Percentiles rank a stretch among this genome's conserved stretches.
phyloP scores from a whole-genome alignment of 257 asterid species.

The Nicotiana otophora region DNA sequence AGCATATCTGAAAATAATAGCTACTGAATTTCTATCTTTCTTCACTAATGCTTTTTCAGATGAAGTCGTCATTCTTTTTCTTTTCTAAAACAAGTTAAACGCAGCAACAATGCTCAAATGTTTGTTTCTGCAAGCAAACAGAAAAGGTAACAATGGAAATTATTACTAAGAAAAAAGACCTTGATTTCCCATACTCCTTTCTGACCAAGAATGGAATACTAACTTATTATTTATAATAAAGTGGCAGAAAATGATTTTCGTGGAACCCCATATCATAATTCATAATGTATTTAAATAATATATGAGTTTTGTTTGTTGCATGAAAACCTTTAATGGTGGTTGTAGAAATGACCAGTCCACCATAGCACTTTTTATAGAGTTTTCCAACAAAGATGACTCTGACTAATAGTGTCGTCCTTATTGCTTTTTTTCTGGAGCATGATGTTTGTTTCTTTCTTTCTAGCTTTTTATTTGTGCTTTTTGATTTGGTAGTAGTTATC shows the following conservation, averaged over 20 bases:
- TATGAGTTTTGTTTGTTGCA: not conserved
- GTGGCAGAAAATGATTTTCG: not conserved
- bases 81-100: not conserved
- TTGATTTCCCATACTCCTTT: not conserved
- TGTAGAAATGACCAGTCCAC: not conserved
- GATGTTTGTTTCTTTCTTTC: not conserved
- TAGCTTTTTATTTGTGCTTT: not conserved
- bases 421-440: not conserved
- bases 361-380: not conserved
- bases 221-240: not conserved
- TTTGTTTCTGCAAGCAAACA: not conserved
- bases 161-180: not conserved
- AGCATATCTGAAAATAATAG: slow-evolving; percentile 56
- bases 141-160: not conserved
- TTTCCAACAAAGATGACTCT: not conserved
- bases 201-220: not conserved
- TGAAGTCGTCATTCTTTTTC: slow-evolving; percentile 29
- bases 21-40: slow-evolving; percentile 26
- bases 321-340: not conserved
- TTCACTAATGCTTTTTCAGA: slow-evolving; percentile 1
- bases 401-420: not conserved
- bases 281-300: not conserved
- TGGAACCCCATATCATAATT: not conserved
- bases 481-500: not conserved
- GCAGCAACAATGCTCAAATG: not conserved